Percentiles rank a stretch among this genome's conserved stretches.
Evolutionary conservation across 2,329 filamentous ascomycete species (phyloP).

Genomic region (Fusarium secorum): DNA sequence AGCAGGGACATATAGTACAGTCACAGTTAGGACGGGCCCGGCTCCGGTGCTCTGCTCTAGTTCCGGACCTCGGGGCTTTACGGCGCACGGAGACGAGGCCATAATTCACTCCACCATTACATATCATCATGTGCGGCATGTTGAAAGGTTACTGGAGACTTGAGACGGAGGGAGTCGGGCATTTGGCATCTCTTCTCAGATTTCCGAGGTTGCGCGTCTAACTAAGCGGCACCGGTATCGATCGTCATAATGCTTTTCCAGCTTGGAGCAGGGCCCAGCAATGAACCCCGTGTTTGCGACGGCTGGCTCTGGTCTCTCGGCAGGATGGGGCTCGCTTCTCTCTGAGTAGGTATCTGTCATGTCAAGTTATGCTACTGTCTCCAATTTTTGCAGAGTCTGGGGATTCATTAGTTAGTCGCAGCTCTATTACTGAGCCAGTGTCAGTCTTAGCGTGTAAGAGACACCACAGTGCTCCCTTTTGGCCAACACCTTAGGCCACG

Average conservation of each 20-base stretch:
- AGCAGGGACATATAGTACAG: neutral
- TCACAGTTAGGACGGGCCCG: neutral
- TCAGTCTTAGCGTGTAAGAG: slow-evolving; percentile 21
- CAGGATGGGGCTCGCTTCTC: slow-evolving; percentile 6
- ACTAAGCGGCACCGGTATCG: slow-evolving; percentile 18
- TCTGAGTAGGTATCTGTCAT: slow-evolving; percentile 1
- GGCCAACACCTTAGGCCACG: slow-evolving; percentile 33
- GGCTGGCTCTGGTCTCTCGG: slow-evolving; percentile 35
- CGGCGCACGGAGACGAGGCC: slow-evolving; percentile 12
- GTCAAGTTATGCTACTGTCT: slow-evolving; percentile 17
- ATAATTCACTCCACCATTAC: slow-evolving; percentile 17
- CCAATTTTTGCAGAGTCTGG: slow-evolving; percentile 33
- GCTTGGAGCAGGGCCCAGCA: slow-evolving; percentile 19
- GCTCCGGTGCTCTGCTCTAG: slow-evolving; percentile 7
- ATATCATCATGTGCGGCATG: slow-evolving; percentile 26
- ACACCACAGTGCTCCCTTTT: slow-evolving; percentile 9
- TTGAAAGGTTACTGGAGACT: slow-evolving; percentile 15
- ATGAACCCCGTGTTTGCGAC: slow-evolving; percentile 36
- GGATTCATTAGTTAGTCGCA: slow-evolving; percentile 28
- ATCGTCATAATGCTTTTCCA: slow-evolving; percentile 34
- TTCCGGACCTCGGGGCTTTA: slow-evolving; percentile 28
- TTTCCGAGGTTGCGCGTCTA: slow-evolving; percentile 11
- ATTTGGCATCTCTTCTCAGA: slow-evolving; percentile 1
- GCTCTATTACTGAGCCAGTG: slow-evolving; percentile 23
- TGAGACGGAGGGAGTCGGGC: slow-evolving; percentile 16